A percentile compares a stretch with the other conserved stretches of the same genome.
These are phyloP conservation scores for Phanerochaete sordida DNA, from an alignment of 768 basidiomycete species.

Conservation along the genomic window DNA sequence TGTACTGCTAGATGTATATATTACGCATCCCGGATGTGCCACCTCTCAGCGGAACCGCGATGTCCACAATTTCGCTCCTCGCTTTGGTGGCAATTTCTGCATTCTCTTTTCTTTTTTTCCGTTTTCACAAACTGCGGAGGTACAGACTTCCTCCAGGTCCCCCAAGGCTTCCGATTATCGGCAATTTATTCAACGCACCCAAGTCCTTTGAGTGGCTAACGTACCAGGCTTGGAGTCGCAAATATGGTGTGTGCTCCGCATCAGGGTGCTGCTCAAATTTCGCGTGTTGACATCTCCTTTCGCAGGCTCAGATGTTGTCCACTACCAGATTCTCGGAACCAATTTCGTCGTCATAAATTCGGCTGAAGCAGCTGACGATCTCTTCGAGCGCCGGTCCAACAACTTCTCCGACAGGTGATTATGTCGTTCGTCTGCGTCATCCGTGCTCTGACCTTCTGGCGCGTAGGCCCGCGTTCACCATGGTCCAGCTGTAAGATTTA, in stretches of 20 bases:
- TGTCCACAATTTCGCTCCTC: too few species aligned
- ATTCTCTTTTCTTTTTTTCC: not conserved
- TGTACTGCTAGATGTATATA: too few species aligned
- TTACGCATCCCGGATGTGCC: too few species aligned
- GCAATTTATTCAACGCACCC: conserved; percentile 20
- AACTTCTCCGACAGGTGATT: conserved; percentile 30
- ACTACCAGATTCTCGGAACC: not conserved
- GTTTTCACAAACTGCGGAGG: not conserved
- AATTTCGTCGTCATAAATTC: conserved; percentile 31
- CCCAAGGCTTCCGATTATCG: conserved; percentile 16
- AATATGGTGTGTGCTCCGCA: conserved; percentile 16
- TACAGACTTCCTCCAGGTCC: conserved; percentile 23
- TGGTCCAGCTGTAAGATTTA: conserved; percentile 8
- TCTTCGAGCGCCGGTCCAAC: conserved; percentile 29
- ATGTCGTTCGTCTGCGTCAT: too few species aligned
- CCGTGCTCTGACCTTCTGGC: conserved; percentile 3
- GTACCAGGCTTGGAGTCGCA: conserved; percentile 15
- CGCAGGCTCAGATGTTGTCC: not conserved
- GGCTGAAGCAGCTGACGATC: conserved; percentile 26
- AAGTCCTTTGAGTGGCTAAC: conserved; percentile 10
- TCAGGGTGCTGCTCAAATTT: not conserved
- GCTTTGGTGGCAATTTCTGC: too few species aligned
- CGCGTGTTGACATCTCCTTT: too few species aligned
- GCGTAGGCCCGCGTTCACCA: conserved; percentile 8
- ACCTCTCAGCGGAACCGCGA: too few species aligned